Evolutionary conservation across 1,139 yeast species (phyloP).

Genomic region (Pichia terricola): DNA sequence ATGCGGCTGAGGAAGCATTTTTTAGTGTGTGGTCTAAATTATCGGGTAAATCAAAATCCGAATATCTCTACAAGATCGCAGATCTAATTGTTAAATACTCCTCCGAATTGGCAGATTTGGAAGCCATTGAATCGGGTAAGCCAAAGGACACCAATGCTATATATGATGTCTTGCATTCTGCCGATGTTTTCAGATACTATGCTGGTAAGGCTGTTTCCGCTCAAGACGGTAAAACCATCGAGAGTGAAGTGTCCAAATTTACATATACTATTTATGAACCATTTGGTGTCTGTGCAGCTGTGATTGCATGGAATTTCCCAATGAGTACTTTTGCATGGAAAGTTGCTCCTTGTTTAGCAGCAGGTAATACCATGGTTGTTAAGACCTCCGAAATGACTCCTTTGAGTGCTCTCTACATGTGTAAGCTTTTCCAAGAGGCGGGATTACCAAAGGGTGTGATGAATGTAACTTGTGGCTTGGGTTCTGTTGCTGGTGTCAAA

Average conservation of each 20-base stretch:
- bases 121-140: slow-evolving; percentile 60
- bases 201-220: slow-evolving; percentile 48
- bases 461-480: slow-evolving; percentile 44
- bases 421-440: slow-evolving; percentile 37
- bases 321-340: slow-evolving; percentile 53
- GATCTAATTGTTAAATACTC: slow-evolving; percentile 41
- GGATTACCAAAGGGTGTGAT: slow-evolving; percentile 54
- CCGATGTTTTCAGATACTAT: slow-evolving; percentile 42
- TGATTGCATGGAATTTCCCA: slow-evolving; percentile 58
- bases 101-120: slow-evolving; percentile 44
- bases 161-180: slow-evolving; percentile 41
- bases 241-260: slow-evolving; percentile 41
- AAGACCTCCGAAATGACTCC: slow-evolving; percentile 54
- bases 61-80: slow-evolving; percentile 41
- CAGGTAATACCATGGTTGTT: slow-evolving; percentile 47
- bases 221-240: slow-evolving; percentile 43
- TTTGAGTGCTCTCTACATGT: slow-evolving; percentile 40
- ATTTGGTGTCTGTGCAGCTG: slow-evolving; percentile 52
- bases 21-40: slow-evolving; percentile 21
- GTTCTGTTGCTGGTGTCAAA: slow-evolving; percentile 42
- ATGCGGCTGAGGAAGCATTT: slow-evolving; percentile 40
- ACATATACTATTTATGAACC: slow-evolving; percentile 52
- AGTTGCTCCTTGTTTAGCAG: slow-evolving; percentile 53
- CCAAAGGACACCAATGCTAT: slow-evolving; percentile 33
- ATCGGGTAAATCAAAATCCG: slow-evolving; percentile 27